Base-by-base conservation (phyloP, 2,329 filamentous ascomycete species). In the Fusarium austroafricanum region DNA sequence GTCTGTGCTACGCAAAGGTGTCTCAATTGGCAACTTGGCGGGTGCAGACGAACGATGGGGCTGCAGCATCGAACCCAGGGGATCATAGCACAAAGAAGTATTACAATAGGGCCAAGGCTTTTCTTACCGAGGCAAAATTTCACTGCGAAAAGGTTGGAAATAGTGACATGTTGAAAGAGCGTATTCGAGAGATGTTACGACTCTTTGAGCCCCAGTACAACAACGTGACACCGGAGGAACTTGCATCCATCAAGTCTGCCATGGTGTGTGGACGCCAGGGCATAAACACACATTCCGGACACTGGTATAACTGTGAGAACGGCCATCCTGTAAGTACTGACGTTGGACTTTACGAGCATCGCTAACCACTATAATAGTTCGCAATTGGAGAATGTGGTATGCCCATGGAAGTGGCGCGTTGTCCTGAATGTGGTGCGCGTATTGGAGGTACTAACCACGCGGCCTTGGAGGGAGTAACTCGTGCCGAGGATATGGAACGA, bases 331-430 rank as follows among this genome's bases (percentile, higher is more conserved):
- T 76, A 43, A 47, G 70, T 69, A 54, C 29, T 23, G 6, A 23
- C 21, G 21, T 23, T 23, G 21, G 21, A 23, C 21, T 23, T 23
- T 23, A 23, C 21, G 21, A 23, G 4, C 21, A 23, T 23, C 6
- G 21, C 21, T 23, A 23, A 23, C 21, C 21, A 23, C 21, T 4
- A 23, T 23, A 23, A 23, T 37, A 87, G 18, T 89, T 92, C 67
- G 86, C 88, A 0, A 82, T 91, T n/a, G 88, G 88, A 3, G 87
- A 91, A 61, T 91, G 89, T 69, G 89, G 89, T 1, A 87, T 88
- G 83, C 87, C 89, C 73, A 90, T 90, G 86, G 65, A 92, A 73
- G 55, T 71, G 18, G 83, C 89, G 2, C 75, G 75, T 3, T 93
- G 90, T 67, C 89, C 90, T 0, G 84, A 92, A 65, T 93, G 90